Percentiles rank a stretch among this genome's conserved stretches.
Evolutionary conservation across 1,284 basidiomycete genomes (phyloP).

Genomic region (Trichosporon faecale): DNA sequence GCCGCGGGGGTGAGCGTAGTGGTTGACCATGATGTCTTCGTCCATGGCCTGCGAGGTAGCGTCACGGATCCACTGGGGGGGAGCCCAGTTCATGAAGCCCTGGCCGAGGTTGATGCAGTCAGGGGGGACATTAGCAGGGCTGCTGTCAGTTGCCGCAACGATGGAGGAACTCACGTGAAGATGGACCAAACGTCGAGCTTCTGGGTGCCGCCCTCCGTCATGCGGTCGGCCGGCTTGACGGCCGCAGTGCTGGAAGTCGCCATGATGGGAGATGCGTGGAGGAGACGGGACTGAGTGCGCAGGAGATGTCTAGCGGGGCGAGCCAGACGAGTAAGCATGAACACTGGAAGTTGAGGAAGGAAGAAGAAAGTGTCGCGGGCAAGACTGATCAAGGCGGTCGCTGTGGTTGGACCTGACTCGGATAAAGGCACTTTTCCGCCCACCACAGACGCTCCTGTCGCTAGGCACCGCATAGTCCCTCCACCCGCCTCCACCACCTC

Average conservation of each 20-base stretch:
- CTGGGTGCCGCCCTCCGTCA: conserved; percentile 49
- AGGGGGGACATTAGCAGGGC: conserved; percentile 74
- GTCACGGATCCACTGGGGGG: conserved; percentile 75
- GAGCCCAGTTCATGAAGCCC: conserved; percentile 82
- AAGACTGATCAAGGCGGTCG: not conserved
- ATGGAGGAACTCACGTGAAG: conserved; percentile 66
- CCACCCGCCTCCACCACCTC: not conserved
- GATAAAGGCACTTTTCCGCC: conserved; percentile 5
- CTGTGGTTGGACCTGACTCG: not conserved
- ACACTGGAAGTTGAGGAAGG: not conserved
- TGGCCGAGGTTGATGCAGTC: conserved; percentile 91
- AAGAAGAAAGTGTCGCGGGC: not conserved
- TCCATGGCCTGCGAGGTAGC: conserved; percentile 71
- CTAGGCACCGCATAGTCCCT: not conserved
- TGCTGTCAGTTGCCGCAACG: conserved; percentile 46
- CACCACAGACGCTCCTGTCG: not conserved
- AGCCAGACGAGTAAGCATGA: conserved; percentile 13
- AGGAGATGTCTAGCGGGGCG: conserved; percentile 4
- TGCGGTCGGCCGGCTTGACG: conserved; percentile 45
- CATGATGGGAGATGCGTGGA: conserved; percentile 29
- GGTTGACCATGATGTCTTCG: conserved; percentile 65
- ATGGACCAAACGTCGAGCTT: conserved; percentile 85
- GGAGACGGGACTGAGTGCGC: conserved; percentile 8
- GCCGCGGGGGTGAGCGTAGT: conserved; percentile 88
- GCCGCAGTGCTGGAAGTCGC: conserved; percentile 28